Evolutionary conservation across 257 asterid genomes (phyloP), one percentile per base, ranked within the genome.

Genomic region (Ajuga chamaepitys): DNA sequence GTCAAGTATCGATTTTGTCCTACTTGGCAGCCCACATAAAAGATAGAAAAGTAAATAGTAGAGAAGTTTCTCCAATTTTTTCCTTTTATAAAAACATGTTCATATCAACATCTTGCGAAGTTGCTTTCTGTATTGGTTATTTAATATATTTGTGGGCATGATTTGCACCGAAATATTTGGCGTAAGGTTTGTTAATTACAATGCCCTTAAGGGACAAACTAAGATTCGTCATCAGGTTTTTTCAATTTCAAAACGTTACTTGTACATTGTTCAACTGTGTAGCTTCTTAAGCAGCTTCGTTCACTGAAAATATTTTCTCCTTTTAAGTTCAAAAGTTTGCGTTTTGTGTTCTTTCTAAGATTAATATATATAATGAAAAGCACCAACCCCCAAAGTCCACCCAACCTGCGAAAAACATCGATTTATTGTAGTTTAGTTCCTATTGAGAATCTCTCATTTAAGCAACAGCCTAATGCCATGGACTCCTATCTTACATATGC

Each of bases 301-400:
- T 51, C 61, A 20, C 37, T 26, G n/a, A 45, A 18, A 60, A 64
- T 28, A 25, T 32, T 57, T 22, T 20, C 17, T 55, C 28, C 25
- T 5, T 47, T 20, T 8, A 16, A 55, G 16, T 30, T 44, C 52
- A 37, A 37, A 8, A 20, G 16, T 68, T 58, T 5, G 4, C 37
- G 7, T 30, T 30, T 30, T 30, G 37, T 69, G 42, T 45, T 2
- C 3, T 57, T 26, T 4, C 9, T 41, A 13, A 32, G 47, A 44
- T 54, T 41, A 30, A 62, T 26, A 25, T 64, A 35, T 14, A 46
- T 24, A 16, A 56, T 14, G 42, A 57, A 32, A 37, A 25, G 21
- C 58, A 70, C 65, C 65, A 46, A 46, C 47, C 53, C 62, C 51
- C 41, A 35, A 58, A 71, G 40, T 3, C 8, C 20, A 38, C 64